These are phyloP conservation scores for Saturnispora kantuleensis DNA, from an alignment of 805 yeast species.

Conservation along the genomic window DNA sequence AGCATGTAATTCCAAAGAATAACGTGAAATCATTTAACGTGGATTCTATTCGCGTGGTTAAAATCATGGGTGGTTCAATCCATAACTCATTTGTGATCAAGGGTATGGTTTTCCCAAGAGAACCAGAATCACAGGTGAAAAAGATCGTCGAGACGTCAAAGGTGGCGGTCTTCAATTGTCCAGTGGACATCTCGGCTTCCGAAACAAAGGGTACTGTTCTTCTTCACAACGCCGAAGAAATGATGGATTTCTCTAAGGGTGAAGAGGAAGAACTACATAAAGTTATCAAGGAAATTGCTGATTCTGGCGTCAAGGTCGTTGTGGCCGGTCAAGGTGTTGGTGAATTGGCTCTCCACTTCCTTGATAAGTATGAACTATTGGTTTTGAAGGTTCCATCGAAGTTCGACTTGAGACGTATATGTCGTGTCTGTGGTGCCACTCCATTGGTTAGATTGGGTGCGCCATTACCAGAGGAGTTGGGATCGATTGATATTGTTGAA, in stretches of 20 bases:
- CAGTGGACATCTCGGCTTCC: conserved; percentile 90
- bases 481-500: conserved; percentile 77
- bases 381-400: conserved; percentile 88
- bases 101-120: conserved; percentile 97
- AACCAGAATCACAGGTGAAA: conserved; percentile 89
- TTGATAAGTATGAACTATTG: conserved; percentile 76
- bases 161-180: conserved; percentile 89
- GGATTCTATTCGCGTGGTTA: conserved; percentile 90
- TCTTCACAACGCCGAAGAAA: conserved; percentile 91
- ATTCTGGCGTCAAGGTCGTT: conserved; percentile 78
- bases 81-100: conserved; percentile 68
- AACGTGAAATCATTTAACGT: conserved; percentile 68
- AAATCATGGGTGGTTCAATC: conserved; percentile 87
- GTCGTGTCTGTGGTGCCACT: conserved; percentile 96
- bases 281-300: conserved; percentile 70
- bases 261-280: conserved; percentile 90
- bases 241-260: conserved; percentile 92
- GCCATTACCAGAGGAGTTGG: conserved; percentile 91
- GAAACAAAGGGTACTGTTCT: conserved; percentile 97
- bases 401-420: conserved; percentile 86
- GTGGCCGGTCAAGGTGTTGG: conserved; percentile 94
- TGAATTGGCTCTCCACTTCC: conserved; percentile 84
- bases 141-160: conserved; percentile 53
- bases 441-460: conserved; percentile 92
- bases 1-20: conserved; percentile 63